phyloP scores from a whole-genome alignment of 2,329 filamentous ascomycete species.

The Emmonsia crescens region DNA sequence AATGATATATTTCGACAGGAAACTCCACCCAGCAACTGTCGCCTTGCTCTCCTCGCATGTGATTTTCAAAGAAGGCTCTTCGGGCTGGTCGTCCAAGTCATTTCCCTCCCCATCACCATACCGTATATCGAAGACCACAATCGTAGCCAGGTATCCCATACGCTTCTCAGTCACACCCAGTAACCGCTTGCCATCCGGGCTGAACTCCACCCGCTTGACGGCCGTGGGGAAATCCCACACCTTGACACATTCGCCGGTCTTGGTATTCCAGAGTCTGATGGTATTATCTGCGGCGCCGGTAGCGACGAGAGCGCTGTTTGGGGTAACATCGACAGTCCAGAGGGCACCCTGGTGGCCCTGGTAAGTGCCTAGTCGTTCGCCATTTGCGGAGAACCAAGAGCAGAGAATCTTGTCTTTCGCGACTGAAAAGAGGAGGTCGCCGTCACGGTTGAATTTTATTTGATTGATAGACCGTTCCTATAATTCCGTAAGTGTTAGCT shows the following conservation, averaged over 20 bases:
- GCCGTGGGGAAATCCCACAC: slow-evolving; percentile 96
- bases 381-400: slow-evolving; percentile 95
- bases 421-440: slow-evolving; percentile 91
- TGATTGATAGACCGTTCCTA: slow-evolving; percentile 88
- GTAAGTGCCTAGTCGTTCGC: slow-evolving; percentile 94
- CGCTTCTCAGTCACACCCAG: slow-evolving; percentile 97
- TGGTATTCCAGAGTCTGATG: slow-evolving; percentile 91
- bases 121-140: slow-evolving; percentile 83
- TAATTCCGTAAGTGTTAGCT: slow-evolving; percentile 13
- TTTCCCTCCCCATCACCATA: slow-evolving; percentile 49
- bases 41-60: slow-evolving; percentile 94
- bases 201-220: slow-evolving; percentile 97
- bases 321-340: slow-evolving; percentile 97
- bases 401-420: slow-evolving; percentile 95
- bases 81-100: slow-evolving; percentile 63
- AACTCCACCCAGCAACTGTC: slow-evolving; percentile 94
- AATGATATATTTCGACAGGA: slow-evolving; percentile 90
- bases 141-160: slow-evolving; percentile 90
- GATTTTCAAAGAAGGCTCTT: slow-evolving; percentile 75
- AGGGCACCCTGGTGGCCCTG: slow-evolving; percentile 94
- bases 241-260: slow-evolving; percentile 86
- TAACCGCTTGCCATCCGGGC: slow-evolving; percentile 79
- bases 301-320: slow-evolving; percentile 80
- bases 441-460: slow-evolving; percentile 91
- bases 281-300: slow-evolving; percentile 97